These are phyloP conservation scores for Lasiodiplodia gonubiensis DNA, from an alignment of 2,329 filamentous ascomycete genomes.

Conservation along the genomic window DNA sequence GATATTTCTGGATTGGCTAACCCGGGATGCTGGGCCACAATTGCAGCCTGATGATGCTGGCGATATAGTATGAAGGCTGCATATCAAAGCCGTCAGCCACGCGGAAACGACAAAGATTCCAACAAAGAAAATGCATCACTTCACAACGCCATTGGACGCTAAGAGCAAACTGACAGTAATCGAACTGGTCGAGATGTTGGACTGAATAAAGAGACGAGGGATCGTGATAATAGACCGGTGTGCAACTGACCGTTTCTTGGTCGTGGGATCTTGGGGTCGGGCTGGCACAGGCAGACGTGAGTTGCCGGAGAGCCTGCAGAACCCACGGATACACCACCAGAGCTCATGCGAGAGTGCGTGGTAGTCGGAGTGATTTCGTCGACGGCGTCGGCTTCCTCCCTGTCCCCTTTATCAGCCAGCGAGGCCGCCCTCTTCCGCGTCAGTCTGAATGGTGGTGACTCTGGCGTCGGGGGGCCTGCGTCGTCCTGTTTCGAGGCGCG, in stretches of 20 bases:
- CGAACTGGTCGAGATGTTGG: neutral
- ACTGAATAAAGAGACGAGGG: conserved; percentile 23
- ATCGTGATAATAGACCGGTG: conserved; percentile 12
- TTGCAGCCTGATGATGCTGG: conserved; percentile 84
- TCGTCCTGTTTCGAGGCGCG: conserved; percentile 28
- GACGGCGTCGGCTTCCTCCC: conserved; percentile 8
- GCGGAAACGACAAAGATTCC: conserved; percentile 11
- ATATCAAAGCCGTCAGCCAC: conserved; percentile 34
- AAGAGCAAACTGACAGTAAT: neutral
- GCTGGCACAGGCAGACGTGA: conserved; percentile 72
- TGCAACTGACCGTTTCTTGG: conserved; percentile 70
- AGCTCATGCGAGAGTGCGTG: conserved; percentile 28
- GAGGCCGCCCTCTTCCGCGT: conserved; percentile 38
- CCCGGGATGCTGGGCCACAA: conserved; percentile 82
- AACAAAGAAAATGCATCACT: conserved; percentile 27
- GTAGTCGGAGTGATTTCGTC: neutral
- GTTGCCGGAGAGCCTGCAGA: conserved; percentile 22
- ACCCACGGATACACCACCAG: conserved; percentile 12
- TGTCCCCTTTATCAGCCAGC: conserved; percentile 34
- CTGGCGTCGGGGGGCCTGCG: conserved; percentile 21
- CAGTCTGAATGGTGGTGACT: conserved; percentile 34
- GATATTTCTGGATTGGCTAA: conserved; percentile 95
- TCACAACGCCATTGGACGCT: neutral
- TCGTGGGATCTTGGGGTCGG: conserved; percentile 72
- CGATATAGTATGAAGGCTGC: conserved; percentile 97